Evolutionary conservation across 2,329 filamentous ascomycete genomes (phyloP).

Genomic region (Fusarium sp.): DNA sequence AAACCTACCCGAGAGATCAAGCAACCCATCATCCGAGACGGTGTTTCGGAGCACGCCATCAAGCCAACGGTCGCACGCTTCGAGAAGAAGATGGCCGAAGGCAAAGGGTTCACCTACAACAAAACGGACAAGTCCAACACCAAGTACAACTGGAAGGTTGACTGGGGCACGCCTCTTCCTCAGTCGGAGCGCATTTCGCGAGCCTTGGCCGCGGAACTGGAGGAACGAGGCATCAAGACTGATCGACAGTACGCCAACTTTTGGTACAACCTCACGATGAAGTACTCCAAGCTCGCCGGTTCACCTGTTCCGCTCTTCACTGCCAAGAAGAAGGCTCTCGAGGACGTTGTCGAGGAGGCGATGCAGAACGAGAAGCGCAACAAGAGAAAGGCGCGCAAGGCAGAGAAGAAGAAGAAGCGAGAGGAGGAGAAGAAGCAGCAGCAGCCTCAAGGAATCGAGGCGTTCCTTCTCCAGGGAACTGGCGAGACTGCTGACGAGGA

Average conservation of each 20-base stretch:
- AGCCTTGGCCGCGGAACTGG: conserved; percentile 30
- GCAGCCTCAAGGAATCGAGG: conserved; percentile 27
- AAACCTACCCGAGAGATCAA: conserved; percentile 23
- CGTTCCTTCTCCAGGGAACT: conserved; percentile 28
- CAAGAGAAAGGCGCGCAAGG: not conserved
- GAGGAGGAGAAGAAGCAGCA: conserved; percentile 3
- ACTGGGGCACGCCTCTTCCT: conserved; percentile 20
- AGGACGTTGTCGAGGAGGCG: conserved; percentile 35
- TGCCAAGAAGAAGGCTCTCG: conserved; percentile 38
- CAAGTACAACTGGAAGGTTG: conserved; percentile 28
- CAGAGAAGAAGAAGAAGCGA: conserved; percentile 3
- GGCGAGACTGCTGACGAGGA: conserved; percentile 36
- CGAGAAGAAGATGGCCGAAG: conserved; percentile 29
- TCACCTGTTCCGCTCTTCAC: conserved; percentile 39
- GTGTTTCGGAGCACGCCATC: conserved; percentile 39
- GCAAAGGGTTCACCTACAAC: conserved; percentile 16
- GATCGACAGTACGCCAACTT: conserved; percentile 34
- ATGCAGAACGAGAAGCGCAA: conserved; percentile 17
- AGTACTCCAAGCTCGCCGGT: conserved; percentile 29
- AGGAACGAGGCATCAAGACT: conserved; percentile 24
- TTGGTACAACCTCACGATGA: conserved; percentile 41
- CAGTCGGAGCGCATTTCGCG: conserved; percentile 9
- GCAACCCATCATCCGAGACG: conserved; percentile 35
- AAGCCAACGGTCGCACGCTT: conserved; percentile 36
- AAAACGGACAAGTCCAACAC: not conserved